phyloP scores from a whole-genome alignment of 192 early-diverging fungal species.

The Phycomyces nitens region DNA sequence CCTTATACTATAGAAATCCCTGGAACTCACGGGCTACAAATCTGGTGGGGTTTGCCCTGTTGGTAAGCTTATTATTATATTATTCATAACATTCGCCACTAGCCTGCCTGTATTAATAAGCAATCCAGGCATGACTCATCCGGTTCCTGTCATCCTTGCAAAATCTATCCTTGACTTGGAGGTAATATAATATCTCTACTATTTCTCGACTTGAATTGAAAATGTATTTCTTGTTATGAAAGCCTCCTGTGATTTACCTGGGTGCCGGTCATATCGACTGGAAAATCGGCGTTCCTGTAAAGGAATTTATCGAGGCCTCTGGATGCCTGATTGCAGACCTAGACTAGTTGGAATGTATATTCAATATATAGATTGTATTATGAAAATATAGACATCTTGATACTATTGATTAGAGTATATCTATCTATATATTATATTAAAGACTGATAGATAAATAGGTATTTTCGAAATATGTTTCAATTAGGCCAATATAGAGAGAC shows the following conservation, averaged over 20 bases:
- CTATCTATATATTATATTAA: no score
- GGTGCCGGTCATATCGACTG: slow-evolving; percentile 84
- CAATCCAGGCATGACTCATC: slow-evolving; percentile 41
- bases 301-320: slow-evolving; percentile 46
- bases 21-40: slow-evolving; percentile 70
- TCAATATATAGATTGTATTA: neutral
- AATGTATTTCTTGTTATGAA: no score
- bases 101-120: neutral
- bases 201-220: slow-evolving; percentile 1
- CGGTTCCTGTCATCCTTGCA: slow-evolving; percentile 67
- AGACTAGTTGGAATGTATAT: neutral
- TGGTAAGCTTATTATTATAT: slow-evolving; percentile 39
- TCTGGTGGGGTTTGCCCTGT: slow-evolving; percentile 70
- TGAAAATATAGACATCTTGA: neutral
- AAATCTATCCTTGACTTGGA: slow-evolving; percentile 56
- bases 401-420: neutral
- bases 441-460: no score
- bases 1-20: slow-evolving; percentile 38
- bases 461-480: no score
- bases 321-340: slow-evolving; percentile 11
- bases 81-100: neutral
- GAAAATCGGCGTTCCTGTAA: slow-evolving; percentile 69
- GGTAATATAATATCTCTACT: slow-evolving; percentile 22
- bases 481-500: no score
- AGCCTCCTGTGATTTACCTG: slow-evolving; percentile 67